These are phyloP conservation scores for Musa acuminata DNA, from an alignment of 176 grass and related monocot genomes.

Conservation along the genomic window DNA sequence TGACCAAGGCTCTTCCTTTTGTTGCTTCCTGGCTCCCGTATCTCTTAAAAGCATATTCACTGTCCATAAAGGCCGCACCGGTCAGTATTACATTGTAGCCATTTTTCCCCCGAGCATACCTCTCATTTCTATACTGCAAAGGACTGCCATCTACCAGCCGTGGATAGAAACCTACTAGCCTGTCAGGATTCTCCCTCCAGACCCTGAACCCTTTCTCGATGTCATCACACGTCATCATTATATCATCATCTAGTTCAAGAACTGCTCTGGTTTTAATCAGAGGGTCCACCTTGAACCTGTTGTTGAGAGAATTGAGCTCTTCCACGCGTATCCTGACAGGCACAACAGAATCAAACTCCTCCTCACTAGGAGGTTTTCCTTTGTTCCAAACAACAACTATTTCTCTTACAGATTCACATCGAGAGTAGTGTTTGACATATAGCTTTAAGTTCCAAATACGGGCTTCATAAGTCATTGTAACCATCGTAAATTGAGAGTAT, in stretches of 20 bases:
- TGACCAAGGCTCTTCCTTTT: slow-evolving; percentile 66
- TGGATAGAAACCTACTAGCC: slow-evolving; percentile 86
- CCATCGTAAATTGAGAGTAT: slow-evolving; percentile 84
- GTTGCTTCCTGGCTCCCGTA: slow-evolving; percentile 82
- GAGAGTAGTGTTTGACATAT: slow-evolving; percentile 87
- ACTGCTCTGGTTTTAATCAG: slow-evolving; percentile 86
- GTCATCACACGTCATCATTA: slow-evolving; percentile 98
- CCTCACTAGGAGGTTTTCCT: slow-evolving; percentile 54
- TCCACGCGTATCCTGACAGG: slow-evolving; percentile 86
- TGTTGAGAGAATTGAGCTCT: slow-evolving; percentile 84
- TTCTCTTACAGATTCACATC: slow-evolving; percentile 85
- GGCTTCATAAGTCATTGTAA: slow-evolving; percentile 98
- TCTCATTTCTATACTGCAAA: slow-evolving; percentile 71
- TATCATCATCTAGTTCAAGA: slow-evolving; percentile 93
- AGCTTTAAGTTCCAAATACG: slow-evolving; percentile 92
- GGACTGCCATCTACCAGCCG: slow-evolving; percentile 72
- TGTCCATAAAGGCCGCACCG: slow-evolving; percentile 92
- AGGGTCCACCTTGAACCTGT: slow-evolving; percentile 73
- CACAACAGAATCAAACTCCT: slow-evolving; percentile 69
- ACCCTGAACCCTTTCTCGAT: slow-evolving; percentile 90
- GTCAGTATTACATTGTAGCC: slow-evolving; percentile 91
- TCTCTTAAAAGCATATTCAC: slow-evolving; percentile 64
- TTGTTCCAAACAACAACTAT: slow-evolving; percentile 99
- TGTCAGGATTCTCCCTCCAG: slow-evolving; percentile 88
- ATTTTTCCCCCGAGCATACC: slow-evolving; percentile 78